Base-by-base conservation (phyloP, 768 basidiomycete species). In the Boletus eberwhitei region DNA sequence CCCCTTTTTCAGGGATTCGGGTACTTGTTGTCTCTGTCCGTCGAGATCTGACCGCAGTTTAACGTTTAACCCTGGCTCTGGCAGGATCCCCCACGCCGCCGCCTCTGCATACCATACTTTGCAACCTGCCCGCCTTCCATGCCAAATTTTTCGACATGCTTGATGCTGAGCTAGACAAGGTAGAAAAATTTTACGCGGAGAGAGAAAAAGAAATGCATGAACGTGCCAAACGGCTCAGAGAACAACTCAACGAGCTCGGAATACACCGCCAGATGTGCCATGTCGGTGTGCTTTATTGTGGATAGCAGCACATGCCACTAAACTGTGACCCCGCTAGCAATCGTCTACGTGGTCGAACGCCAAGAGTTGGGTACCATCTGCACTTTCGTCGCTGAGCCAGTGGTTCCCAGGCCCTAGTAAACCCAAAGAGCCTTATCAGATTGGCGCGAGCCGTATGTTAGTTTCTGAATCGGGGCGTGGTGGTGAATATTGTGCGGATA, bases 131-230 rank as follows among this genome's bases (percentile, higher is more conserved):
- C 12, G 75, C 82, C 0, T 72, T 79, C 22, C 88, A 94, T 63
- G 64, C 71, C 21, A 75, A 73, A 8, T 98, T 96, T 73, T 89
- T 98, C 55, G 77, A 80, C 2, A 75, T 83, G 24, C 77, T 97
- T 7, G 87, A 94, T 61, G 64, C 65, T 0, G 86, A 98, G 67
- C 75, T 97, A 3, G 85, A 88, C 14, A 96, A 95, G 67, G 84
- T 97, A 4, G 90, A 93, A 56, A 71, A 74, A 0, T 98, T 98
- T 70, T 98, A 90, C 66, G 63, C 79, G 4, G 83, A 82, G 22
- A 78, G 84, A 24, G 93, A 85, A 71, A 76, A 76, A 48, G 84
- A 80, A 71, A 86, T 81, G 81, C 72, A 70, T 3, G 65, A 64
- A 4, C 78, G 77, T 19, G 75, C 76, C 16, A 62, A 73, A 29